Conservation (phyloP, 2,329 filamentous ascomycete species). For the Xylaria sp. region DNA sequence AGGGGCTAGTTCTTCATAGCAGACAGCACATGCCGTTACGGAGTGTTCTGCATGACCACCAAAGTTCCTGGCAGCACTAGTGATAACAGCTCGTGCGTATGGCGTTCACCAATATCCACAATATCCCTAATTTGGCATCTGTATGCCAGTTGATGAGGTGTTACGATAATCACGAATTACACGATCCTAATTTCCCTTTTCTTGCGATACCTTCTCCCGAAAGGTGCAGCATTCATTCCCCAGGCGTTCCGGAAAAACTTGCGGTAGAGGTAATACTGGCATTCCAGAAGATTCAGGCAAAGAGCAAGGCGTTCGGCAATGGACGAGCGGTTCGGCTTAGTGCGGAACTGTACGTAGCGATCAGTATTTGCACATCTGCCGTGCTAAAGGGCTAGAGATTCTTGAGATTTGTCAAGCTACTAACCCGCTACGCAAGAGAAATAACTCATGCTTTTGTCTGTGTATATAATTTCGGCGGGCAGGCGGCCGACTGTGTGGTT, state of each 20-base stretch:
- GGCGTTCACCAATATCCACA: conserved; percentile 37
- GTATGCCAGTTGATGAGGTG: conserved; percentile 46
- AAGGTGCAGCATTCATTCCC: conserved; percentile 34
- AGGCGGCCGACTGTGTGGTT: conserved; percentile 14
- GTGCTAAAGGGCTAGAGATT: conserved; percentile 33
- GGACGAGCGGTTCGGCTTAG: conserved; percentile 25
- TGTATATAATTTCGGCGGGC: conserved; percentile 42
- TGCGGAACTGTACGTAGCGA: conserved; percentile 36
- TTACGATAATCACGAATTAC: conserved; percentile 47
- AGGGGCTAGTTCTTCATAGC: neutral
- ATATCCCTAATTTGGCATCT: conserved; percentile 43
- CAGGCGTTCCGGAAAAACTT: conserved; percentile 44
- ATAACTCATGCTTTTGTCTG: conserved; percentile 40
- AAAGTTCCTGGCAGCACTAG: neutral
- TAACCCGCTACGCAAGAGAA: conserved; percentile 26
- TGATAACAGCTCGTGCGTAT: conserved; percentile 18
- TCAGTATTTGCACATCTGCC: conserved; percentile 35
- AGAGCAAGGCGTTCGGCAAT: conserved; percentile 42
- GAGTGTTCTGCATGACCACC: neutral
- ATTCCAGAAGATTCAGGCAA: conserved; percentile 40
- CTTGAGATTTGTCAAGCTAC: conserved; percentile 38
- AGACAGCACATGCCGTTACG: neutral
- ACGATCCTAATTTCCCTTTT: conserved; percentile 40
- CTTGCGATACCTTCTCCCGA: conserved; percentile 37
- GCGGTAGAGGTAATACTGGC: conserved; percentile 34